These are phyloP conservation scores for Cladorrhinum samala DNA, from an alignment of 495 filamentous ascomycete species.

Conservation along the genomic window DNA sequence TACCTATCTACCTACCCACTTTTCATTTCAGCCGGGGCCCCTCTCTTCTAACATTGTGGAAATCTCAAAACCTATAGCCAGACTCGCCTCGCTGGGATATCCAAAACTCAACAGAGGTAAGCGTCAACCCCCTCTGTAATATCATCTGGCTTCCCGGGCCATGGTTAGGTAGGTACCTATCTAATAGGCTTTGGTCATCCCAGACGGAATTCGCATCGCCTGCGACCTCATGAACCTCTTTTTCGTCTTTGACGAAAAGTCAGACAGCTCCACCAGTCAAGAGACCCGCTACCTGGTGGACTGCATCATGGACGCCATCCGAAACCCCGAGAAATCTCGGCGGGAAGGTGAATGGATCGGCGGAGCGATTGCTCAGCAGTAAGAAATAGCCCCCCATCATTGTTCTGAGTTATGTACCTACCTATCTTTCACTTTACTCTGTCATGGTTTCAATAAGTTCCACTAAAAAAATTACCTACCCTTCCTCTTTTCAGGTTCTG, in stretches of 20 bases:
- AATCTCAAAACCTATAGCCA: too few species aligned
- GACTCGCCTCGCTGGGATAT: too few species aligned
- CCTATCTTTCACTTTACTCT: too few species aligned
- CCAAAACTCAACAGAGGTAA: too few species aligned
- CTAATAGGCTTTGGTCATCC: neutral
- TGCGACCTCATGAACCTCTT: conserved; percentile 25
- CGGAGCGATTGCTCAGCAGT: conserved; percentile 14
- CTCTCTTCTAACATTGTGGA: too few species aligned
- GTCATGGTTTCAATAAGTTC: too few species aligned
- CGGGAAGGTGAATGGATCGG: conserved; percentile 14
- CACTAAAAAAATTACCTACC: too few species aligned
- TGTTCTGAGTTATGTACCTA: too few species aligned
- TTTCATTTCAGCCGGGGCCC: neutral
- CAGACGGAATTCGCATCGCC: neutral
- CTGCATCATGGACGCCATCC: conserved; percentile 17
- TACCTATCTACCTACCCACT: neutral
- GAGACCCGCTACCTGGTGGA: conserved; percentile 10
- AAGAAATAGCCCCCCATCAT: too few species aligned
- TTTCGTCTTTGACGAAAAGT: conserved; percentile 22
- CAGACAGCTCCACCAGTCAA: conserved; percentile 6
- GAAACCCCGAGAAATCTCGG: conserved; percentile 14
- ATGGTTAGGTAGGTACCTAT: neutral
- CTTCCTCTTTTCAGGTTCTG: too few species aligned
- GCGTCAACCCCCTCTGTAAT: too few species aligned
- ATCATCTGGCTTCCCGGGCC: neutral